phyloP scores from a whole-genome alignment of 2,329 filamentous ascomycete genomes.

The Hypoxylon sp. region DNA sequence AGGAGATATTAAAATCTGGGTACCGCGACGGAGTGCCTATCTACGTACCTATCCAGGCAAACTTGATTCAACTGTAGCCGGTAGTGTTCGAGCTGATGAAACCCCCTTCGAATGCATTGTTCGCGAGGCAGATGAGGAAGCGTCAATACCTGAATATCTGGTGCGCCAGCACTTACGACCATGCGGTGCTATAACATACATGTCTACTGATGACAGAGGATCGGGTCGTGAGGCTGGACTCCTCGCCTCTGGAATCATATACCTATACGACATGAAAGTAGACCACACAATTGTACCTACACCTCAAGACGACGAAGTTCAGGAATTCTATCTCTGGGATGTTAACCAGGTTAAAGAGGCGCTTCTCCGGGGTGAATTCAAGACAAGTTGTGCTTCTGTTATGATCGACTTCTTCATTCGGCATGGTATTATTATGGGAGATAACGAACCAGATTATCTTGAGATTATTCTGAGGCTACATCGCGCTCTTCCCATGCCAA shows the following conservation, averaged over 20 bases:
- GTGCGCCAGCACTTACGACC: slow-evolving; percentile 61
- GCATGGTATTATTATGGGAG: slow-evolving; percentile 70
- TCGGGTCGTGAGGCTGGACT: slow-evolving; percentile 70
- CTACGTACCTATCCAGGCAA: slow-evolving; percentile 76
- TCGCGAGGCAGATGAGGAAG: slow-evolving; percentile 75
- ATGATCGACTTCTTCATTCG: slow-evolving; percentile 76
- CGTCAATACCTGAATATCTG: slow-evolving; percentile 67
- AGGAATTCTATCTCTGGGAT: slow-evolving; percentile 63
- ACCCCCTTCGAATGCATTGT: slow-evolving; percentile 70
- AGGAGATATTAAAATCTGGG: slow-evolving; percentile 68
- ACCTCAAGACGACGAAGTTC: slow-evolving; percentile 70
- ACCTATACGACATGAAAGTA: slow-evolving; percentile 75
- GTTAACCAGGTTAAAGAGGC: slow-evolving; percentile 62
- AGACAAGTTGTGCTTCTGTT: slow-evolving; percentile 74
- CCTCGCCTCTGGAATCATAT: slow-evolving; percentile 73
- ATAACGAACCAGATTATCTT: slow-evolving; percentile 71
- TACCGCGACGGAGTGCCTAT: slow-evolving; percentile 67
- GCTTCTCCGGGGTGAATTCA: slow-evolving; percentile 69
- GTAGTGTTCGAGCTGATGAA: slow-evolving; percentile 72
- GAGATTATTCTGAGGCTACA: slow-evolving; percentile 60
- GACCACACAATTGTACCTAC: slow-evolving; percentile 60
- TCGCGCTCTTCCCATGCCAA: slow-evolving; percentile 39
- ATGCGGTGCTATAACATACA: slow-evolving; percentile 72
- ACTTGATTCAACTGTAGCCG: slow-evolving; percentile 79
- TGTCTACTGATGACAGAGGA: slow-evolving; percentile 67